A percentile compares a stretch with the other conserved stretches of the same genome.
These are phyloP conservation scores for Spathaspora passalidarum DNA, from an alignment of 805 yeast genomes.

Conservation along the genomic window DNA sequence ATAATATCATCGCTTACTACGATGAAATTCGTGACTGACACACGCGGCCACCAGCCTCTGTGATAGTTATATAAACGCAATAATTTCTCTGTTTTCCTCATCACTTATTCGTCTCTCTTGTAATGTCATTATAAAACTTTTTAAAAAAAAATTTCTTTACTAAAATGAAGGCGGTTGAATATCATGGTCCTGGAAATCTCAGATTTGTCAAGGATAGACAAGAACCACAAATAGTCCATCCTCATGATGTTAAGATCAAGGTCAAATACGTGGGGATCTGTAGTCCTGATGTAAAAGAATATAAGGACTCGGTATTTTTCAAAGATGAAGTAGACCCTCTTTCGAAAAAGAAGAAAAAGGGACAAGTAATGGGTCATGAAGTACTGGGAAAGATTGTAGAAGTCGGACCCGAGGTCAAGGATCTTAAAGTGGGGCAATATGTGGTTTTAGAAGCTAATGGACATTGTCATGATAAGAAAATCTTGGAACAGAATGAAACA, in stretches of 20 bases:
- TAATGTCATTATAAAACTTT: constrained; percentile 17
- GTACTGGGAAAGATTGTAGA: constrained; percentile 58
- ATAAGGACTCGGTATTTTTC: constrained; percentile 55
- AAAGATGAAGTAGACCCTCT: constrained; percentile 45
- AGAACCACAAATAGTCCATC: constrained; percentile 25
- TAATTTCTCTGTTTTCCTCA: too few species aligned
- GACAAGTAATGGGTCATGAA: constrained; percentile 59
- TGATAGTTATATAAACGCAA: background rate
- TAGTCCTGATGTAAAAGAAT: constrained; percentile 61
- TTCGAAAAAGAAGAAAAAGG: constrained; percentile 32
- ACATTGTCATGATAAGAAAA: constrained; percentile 48
- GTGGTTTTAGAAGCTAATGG: constrained; percentile 65
- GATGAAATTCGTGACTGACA: background rate
- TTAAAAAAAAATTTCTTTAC: constrained; percentile 36
- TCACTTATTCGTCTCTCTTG: background rate
- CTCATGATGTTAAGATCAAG: constrained; percentile 52
- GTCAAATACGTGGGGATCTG: constrained; percentile 64
- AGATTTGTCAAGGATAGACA: constrained; percentile 14
- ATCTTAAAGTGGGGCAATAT: constrained; percentile 58
- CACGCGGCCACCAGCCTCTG: too few species aligned
- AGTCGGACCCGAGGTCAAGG: constrained; percentile 54
- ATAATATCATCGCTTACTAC: background rate
- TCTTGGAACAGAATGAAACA: constrained; percentile 24
- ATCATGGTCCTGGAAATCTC: constrained; percentile 18
- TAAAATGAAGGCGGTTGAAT: constrained; percentile 23